Percentiles rank a stretch among this genome's conserved stretches.
phyloP scores from a whole-genome alignment of 495 filamentous ascomycete genomes.

The Daldinia vernicosa region DNA sequence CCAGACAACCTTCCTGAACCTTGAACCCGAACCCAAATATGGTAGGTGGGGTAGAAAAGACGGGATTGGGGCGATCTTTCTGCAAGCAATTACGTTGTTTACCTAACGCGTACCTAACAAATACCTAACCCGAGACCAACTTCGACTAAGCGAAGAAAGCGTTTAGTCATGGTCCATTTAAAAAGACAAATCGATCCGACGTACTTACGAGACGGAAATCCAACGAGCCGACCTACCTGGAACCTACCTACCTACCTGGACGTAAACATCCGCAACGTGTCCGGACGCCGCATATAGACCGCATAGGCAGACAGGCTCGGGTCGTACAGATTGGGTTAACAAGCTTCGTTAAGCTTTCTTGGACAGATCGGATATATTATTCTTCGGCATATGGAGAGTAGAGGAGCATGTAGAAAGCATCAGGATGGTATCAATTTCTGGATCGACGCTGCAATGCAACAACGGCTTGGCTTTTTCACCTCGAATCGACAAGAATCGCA shows the following conservation, averaged over 20 bases:
- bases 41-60: constrained; percentile 6
- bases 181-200: constrained; percentile 34
- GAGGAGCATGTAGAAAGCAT: constrained; percentile 1
- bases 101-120: neutral
- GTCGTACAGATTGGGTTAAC: constrained; percentile 36
- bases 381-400: constrained; percentile 11
- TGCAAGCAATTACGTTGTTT: constrained; percentile 11
- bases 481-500: constrained; percentile 22
- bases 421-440: constrained; percentile 26
- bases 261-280: constrained; percentile 25
- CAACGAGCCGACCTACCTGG: neutral
- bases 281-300: neutral
- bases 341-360: constrained; percentile 46
- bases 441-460: constrained; percentile 41
- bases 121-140: neutral
- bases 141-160: constrained; percentile 1
- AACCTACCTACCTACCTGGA: neutral
- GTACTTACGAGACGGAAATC: constrained; percentile 30
- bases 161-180: constrained; percentile 30
- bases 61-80: constrained; percentile 4
- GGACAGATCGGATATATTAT: constrained; percentile 37
- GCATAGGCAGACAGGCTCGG: neutral
- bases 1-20: neutral
- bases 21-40: neutral
- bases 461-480: constrained; percentile 23